phyloP scores from a whole-genome alignment of 225 moss, liverwort and hornwort species.

The Pleurozium schreberi region DNA sequence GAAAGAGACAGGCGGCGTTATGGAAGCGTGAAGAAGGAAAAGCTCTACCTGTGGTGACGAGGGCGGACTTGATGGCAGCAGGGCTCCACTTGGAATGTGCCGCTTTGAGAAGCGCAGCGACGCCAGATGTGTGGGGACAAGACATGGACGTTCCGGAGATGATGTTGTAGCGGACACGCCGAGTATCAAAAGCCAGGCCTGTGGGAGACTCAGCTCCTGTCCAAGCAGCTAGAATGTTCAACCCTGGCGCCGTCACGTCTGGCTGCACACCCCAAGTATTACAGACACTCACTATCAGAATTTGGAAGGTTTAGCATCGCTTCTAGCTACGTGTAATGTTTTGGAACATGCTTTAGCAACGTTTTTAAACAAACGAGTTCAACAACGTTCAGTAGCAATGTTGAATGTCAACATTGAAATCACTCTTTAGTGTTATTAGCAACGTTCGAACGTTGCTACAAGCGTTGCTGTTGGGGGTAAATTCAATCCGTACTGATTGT shows the following conservation, averaged over 20 bases:
- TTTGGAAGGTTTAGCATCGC: background rate
- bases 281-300: background rate
- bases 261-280: slow-evolving; percentile 30
- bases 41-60: slow-evolving; percentile 27
- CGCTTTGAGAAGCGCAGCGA: slow-evolving; percentile 31
- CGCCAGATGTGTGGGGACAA: slow-evolving; percentile 32
- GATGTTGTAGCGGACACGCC: slow-evolving; percentile 16
- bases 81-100: slow-evolving; percentile 45
- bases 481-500: background rate
- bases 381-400: background rate
- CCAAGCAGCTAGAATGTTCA: slow-evolving; percentile 68
- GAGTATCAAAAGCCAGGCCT: background rate
- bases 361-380: background rate
- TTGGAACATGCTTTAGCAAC: background rate
- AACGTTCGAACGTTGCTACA: background rate
- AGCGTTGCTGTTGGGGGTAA: too few species aligned
- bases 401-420: background rate
- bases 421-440: background rate
- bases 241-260: slow-evolving; percentile 58
- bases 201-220: slow-evolving; percentile 12
- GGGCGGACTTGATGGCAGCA: slow-evolving; percentile 44
- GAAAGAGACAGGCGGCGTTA: background rate
- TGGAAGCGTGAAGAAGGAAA: background rate
- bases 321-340: background rate
- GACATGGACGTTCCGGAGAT: slow-evolving; percentile 55